These are phyloP conservation scores for Leccinum variicolor DNA, from an alignment of 768 basidiomycete species.

Conservation along the genomic window DNA sequence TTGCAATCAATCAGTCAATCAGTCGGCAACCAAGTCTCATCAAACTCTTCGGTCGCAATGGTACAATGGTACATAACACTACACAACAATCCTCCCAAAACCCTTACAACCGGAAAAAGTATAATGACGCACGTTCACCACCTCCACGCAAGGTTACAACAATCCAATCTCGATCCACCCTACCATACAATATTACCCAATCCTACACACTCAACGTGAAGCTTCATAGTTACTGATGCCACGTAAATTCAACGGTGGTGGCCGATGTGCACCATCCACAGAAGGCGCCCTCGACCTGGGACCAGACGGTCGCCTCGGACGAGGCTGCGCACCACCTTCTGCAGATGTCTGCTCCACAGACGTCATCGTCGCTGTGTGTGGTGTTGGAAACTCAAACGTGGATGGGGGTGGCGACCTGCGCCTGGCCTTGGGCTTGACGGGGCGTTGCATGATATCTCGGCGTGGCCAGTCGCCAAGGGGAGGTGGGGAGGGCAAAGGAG, in stretches of 20 bases:
- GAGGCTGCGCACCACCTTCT: slow-evolving; percentile 14
- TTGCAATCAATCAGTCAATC: slow-evolving; percentile 3
- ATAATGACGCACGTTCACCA: background rate
- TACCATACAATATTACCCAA: background rate
- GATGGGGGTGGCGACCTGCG: slow-evolving; percentile 15
- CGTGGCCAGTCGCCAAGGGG: slow-evolving; percentile 58
- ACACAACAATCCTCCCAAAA: slow-evolving; percentile 16
- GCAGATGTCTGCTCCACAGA: slow-evolving; percentile 5
- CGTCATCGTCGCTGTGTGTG: background rate
- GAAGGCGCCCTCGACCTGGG: slow-evolving; percentile 25
- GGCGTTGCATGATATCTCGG: slow-evolving; percentile 32
- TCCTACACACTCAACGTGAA: background rate
- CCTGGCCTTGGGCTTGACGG: slow-evolving; percentile 14
- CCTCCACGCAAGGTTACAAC: slow-evolving; percentile 11
- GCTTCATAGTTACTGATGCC: slow-evolving; percentile 11
- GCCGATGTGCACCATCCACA: slow-evolving; percentile 17
- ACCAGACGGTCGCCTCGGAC: slow-evolving; percentile 32
- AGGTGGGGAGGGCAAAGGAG: slow-evolving; percentile 34
- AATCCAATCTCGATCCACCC: background rate
- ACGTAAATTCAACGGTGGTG: slow-evolving; percentile 15
- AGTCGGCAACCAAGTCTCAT: background rate
- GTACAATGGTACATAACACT: background rate
- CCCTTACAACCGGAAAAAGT: slow-evolving; percentile 6
- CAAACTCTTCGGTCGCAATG: background rate
- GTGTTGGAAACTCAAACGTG: slow-evolving; percentile 23